A percentile compares a stretch with the other conserved stretches of the same genome.
These are phyloP conservation scores for Penicillium polonicum DNA, from an alignment of 2,329 filamentous ascomycete genomes.

Conservation along the genomic window DNA sequence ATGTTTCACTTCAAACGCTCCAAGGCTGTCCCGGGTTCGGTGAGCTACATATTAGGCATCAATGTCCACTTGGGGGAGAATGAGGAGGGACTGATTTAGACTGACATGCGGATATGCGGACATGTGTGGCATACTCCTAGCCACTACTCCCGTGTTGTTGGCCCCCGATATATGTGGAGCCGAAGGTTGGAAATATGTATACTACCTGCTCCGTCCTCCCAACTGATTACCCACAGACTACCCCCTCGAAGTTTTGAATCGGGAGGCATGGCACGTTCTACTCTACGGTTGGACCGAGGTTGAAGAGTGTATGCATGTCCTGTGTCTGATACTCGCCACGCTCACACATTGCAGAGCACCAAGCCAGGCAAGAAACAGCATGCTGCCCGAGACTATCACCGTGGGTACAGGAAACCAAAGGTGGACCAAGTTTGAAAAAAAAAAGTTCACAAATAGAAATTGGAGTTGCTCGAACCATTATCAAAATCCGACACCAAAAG, in stretches of 20 bases:
- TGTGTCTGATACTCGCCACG: slow-evolving; percentile 18
- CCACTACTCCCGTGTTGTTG: neutral
- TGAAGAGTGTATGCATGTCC: slow-evolving; percentile 15
- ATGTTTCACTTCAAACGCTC: neutral
- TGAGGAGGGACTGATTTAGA: neutral
- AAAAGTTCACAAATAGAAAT: slow-evolving; percentile 24
- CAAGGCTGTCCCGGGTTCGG: neutral
- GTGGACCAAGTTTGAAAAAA: slow-evolving; percentile 8
- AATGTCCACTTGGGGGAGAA: neutral
- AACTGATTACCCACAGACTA: neutral
- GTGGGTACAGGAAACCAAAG: neutral
- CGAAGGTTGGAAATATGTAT: neutral
- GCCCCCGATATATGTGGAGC: neutral
- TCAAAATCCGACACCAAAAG: slow-evolving; percentile 23
- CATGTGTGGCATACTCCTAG: neutral
- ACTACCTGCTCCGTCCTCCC: neutral
- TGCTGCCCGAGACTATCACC: neutral
- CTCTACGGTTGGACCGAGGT: neutral
- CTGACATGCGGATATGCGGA: neutral
- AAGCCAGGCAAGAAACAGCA: slow-evolving; percentile 1
- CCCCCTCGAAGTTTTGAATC: neutral
- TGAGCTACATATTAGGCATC: neutral
- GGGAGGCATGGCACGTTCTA: neutral
- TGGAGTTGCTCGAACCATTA: slow-evolving; percentile 30
- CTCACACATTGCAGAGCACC: slow-evolving; percentile 9